phyloP scores from a whole-genome alignment of 2,329 filamentous ascomycete species.

The Fusarium sp. region DNA sequence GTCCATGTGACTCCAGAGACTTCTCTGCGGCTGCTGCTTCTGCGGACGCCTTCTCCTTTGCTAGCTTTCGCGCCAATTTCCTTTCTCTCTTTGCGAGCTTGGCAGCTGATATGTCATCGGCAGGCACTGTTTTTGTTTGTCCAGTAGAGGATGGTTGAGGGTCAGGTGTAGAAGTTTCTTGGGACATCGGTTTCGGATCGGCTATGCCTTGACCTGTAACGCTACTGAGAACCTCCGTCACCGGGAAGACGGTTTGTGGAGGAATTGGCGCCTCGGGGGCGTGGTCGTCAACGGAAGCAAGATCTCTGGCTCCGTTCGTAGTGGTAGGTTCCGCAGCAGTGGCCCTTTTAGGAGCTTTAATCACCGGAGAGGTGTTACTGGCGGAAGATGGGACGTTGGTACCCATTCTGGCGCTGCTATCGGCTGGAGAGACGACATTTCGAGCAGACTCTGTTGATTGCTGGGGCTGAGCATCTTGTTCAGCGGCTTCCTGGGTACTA shows the following conservation, averaged over 20 bases:
- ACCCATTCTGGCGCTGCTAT: background rate
- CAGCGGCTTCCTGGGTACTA: background rate
- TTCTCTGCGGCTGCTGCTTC: constrained; percentile 13
- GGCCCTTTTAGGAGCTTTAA: background rate
- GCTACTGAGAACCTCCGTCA: background rate
- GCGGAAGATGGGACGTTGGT: constrained; percentile 1
- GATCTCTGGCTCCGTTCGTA: background rate
- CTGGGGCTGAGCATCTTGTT: background rate
- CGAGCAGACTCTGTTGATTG: background rate
- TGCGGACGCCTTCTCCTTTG: constrained; percentile 28
- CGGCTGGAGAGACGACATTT: background rate
- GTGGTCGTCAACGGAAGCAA: background rate
- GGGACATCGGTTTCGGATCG: background rate
- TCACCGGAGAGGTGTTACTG: background rate
- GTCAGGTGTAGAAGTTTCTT: background rate
- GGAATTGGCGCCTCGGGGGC: background rate
- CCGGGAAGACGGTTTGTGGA: background rate
- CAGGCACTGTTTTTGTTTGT: background rate
- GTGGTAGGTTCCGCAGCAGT: background rate
- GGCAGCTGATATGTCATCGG: background rate
- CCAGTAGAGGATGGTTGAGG: background rate
- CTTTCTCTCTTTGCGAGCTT: constrained; percentile 54
- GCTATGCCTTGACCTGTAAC: background rate
- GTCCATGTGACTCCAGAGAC: background rate
- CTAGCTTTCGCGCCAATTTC: constrained; percentile 54